Conservation (phyloP, 225 moss, liverwort and hornwort genomes). For the Polytrichum formosum region DNA sequence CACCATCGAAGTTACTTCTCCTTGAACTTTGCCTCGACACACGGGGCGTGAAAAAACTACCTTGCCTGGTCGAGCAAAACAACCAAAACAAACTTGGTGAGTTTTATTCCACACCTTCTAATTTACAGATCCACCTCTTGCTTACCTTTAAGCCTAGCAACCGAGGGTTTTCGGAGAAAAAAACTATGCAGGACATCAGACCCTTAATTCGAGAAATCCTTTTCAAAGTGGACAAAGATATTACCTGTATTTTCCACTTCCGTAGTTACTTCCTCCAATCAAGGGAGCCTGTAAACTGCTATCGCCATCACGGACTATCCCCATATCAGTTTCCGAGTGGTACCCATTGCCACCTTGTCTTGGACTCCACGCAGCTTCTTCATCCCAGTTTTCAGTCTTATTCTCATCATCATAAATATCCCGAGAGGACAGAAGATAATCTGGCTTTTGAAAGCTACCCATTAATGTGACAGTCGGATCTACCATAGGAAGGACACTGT, state of each 20-base stretch:
- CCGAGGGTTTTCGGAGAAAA: no score
- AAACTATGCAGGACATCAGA: no score
- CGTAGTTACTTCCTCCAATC: constrained; percentile 24
- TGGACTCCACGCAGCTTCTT: constrained; percentile 49
- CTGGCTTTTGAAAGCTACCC: constrained; percentile 68
- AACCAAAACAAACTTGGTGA: no score
- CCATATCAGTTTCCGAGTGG: constrained; percentile 20
- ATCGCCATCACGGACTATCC: constrained; percentile 25
- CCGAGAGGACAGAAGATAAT: constrained; percentile 35
- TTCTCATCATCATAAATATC: constrained; percentile 38
- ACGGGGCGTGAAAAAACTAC: constrained; percentile 3
- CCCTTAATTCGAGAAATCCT: no score
- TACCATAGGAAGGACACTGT: constrained; percentile 27
- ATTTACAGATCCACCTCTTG: no score
- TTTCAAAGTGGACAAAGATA: no score
- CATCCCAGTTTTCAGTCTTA: constrained; percentile 54
- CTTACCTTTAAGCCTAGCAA: no score
- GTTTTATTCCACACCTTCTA: no score
- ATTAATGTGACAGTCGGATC: constrained; percentile 82
- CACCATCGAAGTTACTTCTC: constrained; percentile 46
- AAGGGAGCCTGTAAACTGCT: constrained; percentile 34
- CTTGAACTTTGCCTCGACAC: constrained; percentile 49
- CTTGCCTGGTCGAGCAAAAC: background rate
- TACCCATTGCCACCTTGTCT: constrained; percentile 28
- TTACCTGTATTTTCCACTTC: background rate